Conservation (phyloP, 1,284 basidiomycete genomes). For the Ganoderma lingzhi region DNA sequence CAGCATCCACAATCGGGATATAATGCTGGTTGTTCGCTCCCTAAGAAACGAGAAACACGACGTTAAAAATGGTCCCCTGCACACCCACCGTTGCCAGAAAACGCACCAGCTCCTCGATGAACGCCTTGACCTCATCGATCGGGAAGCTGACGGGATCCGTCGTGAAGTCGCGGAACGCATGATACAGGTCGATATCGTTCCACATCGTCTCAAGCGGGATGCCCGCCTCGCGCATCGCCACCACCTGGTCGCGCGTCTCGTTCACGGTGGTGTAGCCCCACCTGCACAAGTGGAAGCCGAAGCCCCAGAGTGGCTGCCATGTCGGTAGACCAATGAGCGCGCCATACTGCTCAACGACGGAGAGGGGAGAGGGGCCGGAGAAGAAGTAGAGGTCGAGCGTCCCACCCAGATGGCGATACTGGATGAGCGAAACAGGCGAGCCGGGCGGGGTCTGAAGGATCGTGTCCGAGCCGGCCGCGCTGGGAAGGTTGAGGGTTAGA, state of each 20-base stretch:
- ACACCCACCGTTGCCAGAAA: background rate
- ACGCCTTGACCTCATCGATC: conserved; percentile 59
- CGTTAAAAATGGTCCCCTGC: background rate
- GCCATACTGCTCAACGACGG: conserved; percentile 76
- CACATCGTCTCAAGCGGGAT: conserved; percentile 79
- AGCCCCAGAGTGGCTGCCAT: conserved; percentile 74
- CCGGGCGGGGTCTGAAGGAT: conserved; percentile 58
- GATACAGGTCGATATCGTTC: conserved; percentile 82
- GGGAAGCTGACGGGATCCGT: conserved; percentile 72
- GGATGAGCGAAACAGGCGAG: conserved; percentile 61
- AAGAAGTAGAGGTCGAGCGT: conserved; percentile 71
- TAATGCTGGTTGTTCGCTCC: conserved; percentile 46
- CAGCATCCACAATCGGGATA: conserved; percentile 50
- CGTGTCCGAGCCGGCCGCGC: conserved; percentile 69
- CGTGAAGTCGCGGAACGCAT: conserved; percentile 74
- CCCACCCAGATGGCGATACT: conserved; percentile 75
- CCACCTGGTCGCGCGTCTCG: conserved; percentile 54
- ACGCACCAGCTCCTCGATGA: conserved; percentile 67
- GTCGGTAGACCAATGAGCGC: conserved; percentile 65
- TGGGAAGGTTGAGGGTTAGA: background rate
- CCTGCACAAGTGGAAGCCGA: conserved; percentile 78
- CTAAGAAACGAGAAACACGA: conserved; percentile 25
- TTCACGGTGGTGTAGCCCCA: conserved; percentile 45
- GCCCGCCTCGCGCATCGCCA: conserved; percentile 65
- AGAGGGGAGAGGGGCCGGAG: conserved; percentile 68